Percentiles rank a stretch among this genome's conserved stretches.
Conservation (phyloP, 371 early-diverging fungal species). For the Circinella umbellata region DNA sequence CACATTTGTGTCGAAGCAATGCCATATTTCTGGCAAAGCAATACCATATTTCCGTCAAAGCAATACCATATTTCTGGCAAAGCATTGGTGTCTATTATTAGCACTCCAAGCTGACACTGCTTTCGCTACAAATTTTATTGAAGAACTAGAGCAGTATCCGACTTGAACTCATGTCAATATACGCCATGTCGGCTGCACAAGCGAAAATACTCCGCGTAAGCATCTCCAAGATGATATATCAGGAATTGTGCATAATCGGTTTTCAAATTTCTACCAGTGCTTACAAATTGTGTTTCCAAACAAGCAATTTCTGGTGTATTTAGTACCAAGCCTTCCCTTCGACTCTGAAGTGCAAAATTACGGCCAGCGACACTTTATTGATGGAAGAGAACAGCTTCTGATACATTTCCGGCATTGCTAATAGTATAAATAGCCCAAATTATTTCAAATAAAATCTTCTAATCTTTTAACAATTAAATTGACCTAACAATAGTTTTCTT, state of each 20-base stretch:
- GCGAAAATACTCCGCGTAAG: neutral
- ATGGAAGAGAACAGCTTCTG: conserved; percentile 1
- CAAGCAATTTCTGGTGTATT: neutral
- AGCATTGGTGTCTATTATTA: too few relatives aligned
- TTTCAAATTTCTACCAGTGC: neutral
- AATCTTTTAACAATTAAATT: too few relatives aligned
- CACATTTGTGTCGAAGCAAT: too few relatives aligned
- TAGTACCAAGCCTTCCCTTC: neutral
- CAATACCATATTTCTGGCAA: too few relatives aligned
- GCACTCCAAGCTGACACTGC: neutral
- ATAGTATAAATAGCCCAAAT: too few relatives aligned
- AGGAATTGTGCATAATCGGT: neutral
- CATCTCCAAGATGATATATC: neutral
- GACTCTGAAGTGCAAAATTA: neutral
- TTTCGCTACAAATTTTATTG: neutral
- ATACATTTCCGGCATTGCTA: conserved; percentile 10
- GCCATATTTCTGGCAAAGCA: too few relatives aligned
- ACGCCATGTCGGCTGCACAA: conserved; percentile 8
- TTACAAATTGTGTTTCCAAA: neutral
- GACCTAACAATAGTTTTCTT: too few relatives aligned
- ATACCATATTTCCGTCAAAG: too few relatives aligned
- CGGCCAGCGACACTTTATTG: neutral
- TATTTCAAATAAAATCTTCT: too few relatives aligned
- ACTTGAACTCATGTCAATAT: neutral
- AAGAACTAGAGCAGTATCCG: neutral